Conservation (phyloP, 257 asterid species). For the Capsicum chinense region DNA sequence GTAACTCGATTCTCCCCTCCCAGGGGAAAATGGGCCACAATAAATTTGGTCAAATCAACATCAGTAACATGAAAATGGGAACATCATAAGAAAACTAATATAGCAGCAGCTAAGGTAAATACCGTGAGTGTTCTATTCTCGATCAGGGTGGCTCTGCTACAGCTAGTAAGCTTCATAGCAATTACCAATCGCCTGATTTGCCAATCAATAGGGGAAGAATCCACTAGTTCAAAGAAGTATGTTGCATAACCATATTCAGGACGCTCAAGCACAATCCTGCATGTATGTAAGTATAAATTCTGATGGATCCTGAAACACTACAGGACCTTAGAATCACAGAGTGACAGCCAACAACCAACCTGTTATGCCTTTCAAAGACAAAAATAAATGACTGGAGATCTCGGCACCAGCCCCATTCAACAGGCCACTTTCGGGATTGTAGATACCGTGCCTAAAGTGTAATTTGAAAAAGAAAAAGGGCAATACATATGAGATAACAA, state of each 20-base stretch:
- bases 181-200: conserved; percentile 81
- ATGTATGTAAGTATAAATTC: conserved; percentile 33
- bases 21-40: background rate
- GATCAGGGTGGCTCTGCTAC: conserved; percentile 67
- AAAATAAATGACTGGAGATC: conserved; percentile 93
- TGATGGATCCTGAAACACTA: conserved; percentile 18
- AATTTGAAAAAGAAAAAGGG: conserved; percentile 11
- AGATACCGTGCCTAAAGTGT: conserved; percentile 69
- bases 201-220: conserved; percentile 68
- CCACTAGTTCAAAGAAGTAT: conserved; percentile 78
- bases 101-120: conserved; percentile 34
- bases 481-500: background rate
- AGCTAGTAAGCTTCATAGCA: conserved; percentile 84
- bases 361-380: conserved; percentile 89
- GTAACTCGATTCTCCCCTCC: background rate
- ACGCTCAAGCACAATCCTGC: conserved; percentile 97
- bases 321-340: conserved; percentile 15
- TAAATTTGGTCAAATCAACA: conserved; percentile 18
- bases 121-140: conserved; percentile 84
- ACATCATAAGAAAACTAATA: conserved; percentile 10
- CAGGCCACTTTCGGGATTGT: conserved; percentile 82
- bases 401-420: conserved; percentile 99
- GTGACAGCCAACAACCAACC: conserved; percentile 46
- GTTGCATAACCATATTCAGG: conserved; percentile 98
- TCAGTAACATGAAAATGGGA: background rate